These are phyloP conservation scores for Diplotaxis tenuifolia DNA, from an alignment of 345 rosid genomes.

Conservation along the genomic window DNA sequence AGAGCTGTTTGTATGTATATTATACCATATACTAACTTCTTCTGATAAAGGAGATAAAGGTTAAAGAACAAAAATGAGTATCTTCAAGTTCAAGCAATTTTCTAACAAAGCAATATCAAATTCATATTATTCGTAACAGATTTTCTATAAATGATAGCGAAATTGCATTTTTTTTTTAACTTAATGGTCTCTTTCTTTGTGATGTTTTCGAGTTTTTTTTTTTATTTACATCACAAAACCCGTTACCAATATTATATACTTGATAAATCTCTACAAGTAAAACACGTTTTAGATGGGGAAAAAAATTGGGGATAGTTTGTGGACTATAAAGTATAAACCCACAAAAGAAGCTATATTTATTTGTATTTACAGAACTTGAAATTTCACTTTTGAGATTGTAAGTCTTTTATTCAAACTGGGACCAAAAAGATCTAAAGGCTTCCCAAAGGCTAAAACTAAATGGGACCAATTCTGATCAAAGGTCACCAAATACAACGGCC, in stretches of 20 bases:
- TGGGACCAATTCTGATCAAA: neutral
- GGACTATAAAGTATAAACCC: neutral
- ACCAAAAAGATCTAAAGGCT: neutral
- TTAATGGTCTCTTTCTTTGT: neutral
- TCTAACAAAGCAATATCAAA: constrained; percentile 24
- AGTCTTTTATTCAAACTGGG: neutral
- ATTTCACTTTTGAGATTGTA: constrained; percentile 16
- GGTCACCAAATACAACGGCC: constrained; percentile 4
- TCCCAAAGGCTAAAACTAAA: constrained; percentile 7
- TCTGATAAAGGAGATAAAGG: constrained; percentile 14
- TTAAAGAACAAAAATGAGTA: constrained; percentile 18
- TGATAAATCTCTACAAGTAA: neutral
- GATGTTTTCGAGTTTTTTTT: neutral
- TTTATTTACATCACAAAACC: no score
- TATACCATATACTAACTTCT: neutral
- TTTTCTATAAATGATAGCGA: neutral
- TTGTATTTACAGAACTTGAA: constrained; percentile 6
- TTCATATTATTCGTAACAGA: neutral
- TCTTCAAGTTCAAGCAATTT: constrained; percentile 20
- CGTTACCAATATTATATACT: no score
- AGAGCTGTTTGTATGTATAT: constrained; percentile 4
- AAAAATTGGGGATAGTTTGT: neutral
- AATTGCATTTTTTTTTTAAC: neutral
- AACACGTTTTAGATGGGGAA: neutral
- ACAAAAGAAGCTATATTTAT: neutral